These are phyloP conservation scores for Ashbya aceris DNA, from an alignment of 1,139 yeast genomes.

Conservation along the genomic window DNA sequence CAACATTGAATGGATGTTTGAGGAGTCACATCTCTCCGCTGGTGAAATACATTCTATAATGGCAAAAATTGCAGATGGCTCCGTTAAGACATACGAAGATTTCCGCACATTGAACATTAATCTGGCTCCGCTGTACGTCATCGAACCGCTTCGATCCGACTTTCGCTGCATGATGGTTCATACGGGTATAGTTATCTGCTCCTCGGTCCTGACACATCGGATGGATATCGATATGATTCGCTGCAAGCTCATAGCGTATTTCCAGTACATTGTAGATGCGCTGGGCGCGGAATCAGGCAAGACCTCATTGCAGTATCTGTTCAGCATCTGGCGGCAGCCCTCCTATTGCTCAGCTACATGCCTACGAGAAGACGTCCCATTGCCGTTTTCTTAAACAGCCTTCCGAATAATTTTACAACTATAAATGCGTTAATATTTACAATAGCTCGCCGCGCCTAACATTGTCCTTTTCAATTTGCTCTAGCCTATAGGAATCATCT, in stretches of 20 bases:
- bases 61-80: slow-evolving; percentile 7
- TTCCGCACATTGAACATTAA: slow-evolving; percentile 3
- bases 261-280: background rate
- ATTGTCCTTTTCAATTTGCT: slow-evolving; percentile 34
- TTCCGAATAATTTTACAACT: no score
- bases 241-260: slow-evolving; percentile 4
- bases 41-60: slow-evolving; percentile 5
- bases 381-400: background rate
- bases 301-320: slow-evolving; percentile 2
- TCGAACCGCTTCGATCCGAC: slow-evolving; percentile 6
- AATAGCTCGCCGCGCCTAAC: slow-evolving; percentile 29
- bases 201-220: background rate
- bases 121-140: slow-evolving; percentile 7
- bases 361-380: background rate
- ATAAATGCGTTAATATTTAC: slow-evolving; percentile 1
- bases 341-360: background rate
- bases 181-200: slow-evolving; percentile 6
- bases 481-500: slow-evolving; percentile 29
- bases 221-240: background rate
- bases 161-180: slow-evolving; percentile 11
- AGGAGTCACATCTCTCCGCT: slow-evolving; percentile 1
- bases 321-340: slow-evolving; percentile 1
- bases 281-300: slow-evolving; percentile 4
- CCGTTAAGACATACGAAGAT: slow-evolving; percentile 6
- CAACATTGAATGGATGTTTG: slow-evolving; percentile 8